Percentiles rank a stretch among this genome's conserved stretches.
Evolutionary conservation across 2,329 filamentous ascomycete species (phyloP).

Genomic region (Penicillium carneum): DNA sequence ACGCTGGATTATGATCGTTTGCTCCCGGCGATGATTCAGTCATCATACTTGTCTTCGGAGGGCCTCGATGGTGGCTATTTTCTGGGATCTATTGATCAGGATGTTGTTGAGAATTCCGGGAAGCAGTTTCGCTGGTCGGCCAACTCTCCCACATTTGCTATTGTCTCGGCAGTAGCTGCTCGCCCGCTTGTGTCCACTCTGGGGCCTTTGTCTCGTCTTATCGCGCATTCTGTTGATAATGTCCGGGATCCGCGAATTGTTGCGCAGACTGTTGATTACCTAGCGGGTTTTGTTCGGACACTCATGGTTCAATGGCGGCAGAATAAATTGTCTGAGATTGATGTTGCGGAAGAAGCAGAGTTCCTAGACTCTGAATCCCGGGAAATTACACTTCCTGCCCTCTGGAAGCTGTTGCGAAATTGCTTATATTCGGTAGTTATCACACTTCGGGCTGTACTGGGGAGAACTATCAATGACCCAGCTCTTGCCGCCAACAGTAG

Average conservation of each 20-base stretch:
- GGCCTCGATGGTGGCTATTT: constrained; percentile 81
- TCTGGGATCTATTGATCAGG: constrained; percentile 71
- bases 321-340: constrained; percentile 75
- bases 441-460: constrained; percentile 75
- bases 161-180: constrained; percentile 63
- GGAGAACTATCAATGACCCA: constrained; percentile 67
- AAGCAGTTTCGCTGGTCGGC: constrained; percentile 71
- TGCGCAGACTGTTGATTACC: constrained; percentile 61
- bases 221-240: constrained; percentile 68
- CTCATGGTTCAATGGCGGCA: constrained; percentile 76
- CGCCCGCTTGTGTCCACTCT: constrained; percentile 67
- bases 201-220: constrained; percentile 68
- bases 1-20: constrained; percentile 72
- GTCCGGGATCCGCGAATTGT: constrained; percentile 56
- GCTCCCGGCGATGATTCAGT: constrained; percentile 72
- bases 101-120: constrained; percentile 64
- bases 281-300: constrained; percentile 71
- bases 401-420: constrained; percentile 79
- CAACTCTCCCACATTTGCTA: constrained; percentile 64
- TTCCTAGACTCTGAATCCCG: constrained; percentile 71
- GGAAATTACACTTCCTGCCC: constrained; percentile 69
- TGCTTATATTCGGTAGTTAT: constrained; percentile 78
- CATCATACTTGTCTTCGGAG: constrained; percentile 72
- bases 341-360: constrained; percentile 69
- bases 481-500: constrained; percentile 61